Percentiles rank a stretch among this genome's conserved stretches.
Evolutionary conservation across 2,329 filamentous ascomycete species (phyloP).

Genomic region (Cladophialophora carrionii): DNA sequence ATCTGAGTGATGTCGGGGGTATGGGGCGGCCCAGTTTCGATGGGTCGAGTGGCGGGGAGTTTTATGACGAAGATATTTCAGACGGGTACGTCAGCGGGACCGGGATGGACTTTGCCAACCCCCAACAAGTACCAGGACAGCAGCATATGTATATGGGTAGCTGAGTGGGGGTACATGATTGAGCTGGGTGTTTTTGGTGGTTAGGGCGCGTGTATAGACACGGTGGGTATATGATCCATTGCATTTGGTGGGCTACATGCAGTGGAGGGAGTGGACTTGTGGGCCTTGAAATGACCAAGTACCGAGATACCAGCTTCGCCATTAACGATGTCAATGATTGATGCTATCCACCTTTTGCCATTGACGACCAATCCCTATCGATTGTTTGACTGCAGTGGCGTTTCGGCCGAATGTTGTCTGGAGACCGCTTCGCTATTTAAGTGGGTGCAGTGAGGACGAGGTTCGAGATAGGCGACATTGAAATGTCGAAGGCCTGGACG

Average conservation of each 20-base stretch:
- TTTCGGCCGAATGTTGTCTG: no score
- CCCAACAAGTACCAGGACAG: slow-evolving; percentile 1
- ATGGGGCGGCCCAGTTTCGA: slow-evolving; percentile 82
- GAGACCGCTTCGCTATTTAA: not conserved
- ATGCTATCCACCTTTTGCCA: not conserved
- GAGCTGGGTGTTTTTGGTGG: not conserved
- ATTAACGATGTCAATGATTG: slow-evolving; percentile 20
- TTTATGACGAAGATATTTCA: slow-evolving; percentile 65
- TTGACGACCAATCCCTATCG: slow-evolving; percentile 8
- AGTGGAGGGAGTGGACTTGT: slow-evolving; percentile 3
- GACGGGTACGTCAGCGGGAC: slow-evolving; percentile 42
- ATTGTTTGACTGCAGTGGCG: not conserved
- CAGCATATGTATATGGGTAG: slow-evolving; percentile 32
- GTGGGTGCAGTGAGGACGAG: not conserved
- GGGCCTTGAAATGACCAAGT: slow-evolving; percentile 7
- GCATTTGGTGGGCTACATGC: slow-evolving; percentile 18
- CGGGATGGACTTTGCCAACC: slow-evolving; percentile 36
- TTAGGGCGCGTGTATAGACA: slow-evolving; percentile 13
- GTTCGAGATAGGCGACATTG: not conserved
- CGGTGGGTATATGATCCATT: slow-evolving; percentile 8
- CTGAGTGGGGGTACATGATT: slow-evolving; percentile 15
- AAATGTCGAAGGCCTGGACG: not conserved
- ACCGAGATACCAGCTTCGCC: slow-evolving; percentile 23
- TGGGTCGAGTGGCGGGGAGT: slow-evolving; percentile 69
- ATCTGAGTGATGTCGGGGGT: slow-evolving; percentile 67